A percentile compares a stretch with the other conserved stretches of the same genome.
Conservation (phyloP, 2,329 filamentous ascomycete genomes). For the Periconia macrospinosa region DNA sequence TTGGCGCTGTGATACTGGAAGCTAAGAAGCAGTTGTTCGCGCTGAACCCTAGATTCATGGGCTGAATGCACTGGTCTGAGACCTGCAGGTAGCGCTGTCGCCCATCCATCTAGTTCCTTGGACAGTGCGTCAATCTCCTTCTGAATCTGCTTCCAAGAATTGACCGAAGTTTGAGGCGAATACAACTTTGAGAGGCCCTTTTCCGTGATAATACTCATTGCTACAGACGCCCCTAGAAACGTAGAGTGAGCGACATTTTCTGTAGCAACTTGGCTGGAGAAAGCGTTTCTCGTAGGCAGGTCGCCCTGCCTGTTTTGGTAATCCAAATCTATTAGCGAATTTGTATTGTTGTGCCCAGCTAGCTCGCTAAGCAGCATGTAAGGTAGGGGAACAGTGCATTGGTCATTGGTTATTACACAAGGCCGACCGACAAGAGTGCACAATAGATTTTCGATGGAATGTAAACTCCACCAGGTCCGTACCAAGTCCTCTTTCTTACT, state of each 20-base stretch:
- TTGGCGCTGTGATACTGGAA: conserved; percentile 37
- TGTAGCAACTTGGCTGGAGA: background rate
- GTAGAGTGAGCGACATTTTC: background rate
- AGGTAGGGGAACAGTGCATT: conserved; percentile 31
- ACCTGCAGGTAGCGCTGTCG: conserved; percentile 23
- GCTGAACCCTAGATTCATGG: background rate
- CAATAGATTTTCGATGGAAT: conserved; percentile 37
- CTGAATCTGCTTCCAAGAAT: conserved; percentile 38
- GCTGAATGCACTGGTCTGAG: background rate
- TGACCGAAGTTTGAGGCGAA: conserved; percentile 26
- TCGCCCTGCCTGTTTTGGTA: background rate
- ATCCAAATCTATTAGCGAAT: background rate
- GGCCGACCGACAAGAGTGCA: conserved; percentile 40
- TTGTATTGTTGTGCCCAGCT: background rate
- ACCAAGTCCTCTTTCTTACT: conserved; percentile 31
- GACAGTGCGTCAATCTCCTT: conserved; percentile 26
- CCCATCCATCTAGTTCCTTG: conserved; percentile 32
- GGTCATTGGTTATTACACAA: conserved; percentile 28
- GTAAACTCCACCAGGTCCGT: conserved; percentile 43
- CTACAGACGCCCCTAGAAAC: conserved; percentile 7
- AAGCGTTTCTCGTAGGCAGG: background rate
- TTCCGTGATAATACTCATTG: conserved; percentile 15
- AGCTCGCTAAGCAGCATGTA: background rate
- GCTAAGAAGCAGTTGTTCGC: conserved; percentile 19
- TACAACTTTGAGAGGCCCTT: conserved; percentile 28